These are phyloP conservation scores for Botrytis deweyae DNA, from an alignment of 2,329 filamentous ascomycete species.

Conservation along the genomic window DNA sequence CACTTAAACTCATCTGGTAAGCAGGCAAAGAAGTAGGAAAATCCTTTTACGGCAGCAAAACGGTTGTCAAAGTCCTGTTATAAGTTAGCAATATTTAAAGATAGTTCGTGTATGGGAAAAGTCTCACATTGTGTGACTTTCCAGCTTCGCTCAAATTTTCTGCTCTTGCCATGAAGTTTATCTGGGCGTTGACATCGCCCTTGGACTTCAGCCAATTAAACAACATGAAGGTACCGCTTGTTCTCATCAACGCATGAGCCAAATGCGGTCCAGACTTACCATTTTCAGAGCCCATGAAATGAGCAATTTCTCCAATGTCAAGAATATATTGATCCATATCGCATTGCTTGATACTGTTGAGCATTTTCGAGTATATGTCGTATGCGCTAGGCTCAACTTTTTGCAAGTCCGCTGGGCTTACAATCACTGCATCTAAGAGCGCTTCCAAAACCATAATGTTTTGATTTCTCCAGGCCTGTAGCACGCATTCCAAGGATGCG, in stretches of 20 bases:
- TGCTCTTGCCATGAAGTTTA: slow-evolving; percentile 47
- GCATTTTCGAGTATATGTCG: slow-evolving; percentile 9
- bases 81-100: slow-evolving; percentile 17
- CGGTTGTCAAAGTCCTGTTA: slow-evolving; percentile 63
- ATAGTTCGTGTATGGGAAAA: not conserved
- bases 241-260: slow-evolving; percentile 50
- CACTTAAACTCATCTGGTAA: slow-evolving; percentile 23
- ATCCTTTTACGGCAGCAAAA: slow-evolving; percentile 56
- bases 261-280: slow-evolving; percentile 39
- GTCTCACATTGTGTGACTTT: slow-evolving; percentile 48
- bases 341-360: slow-evolving; percentile 6
- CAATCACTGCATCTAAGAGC: not conserved
- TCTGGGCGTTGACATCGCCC: slow-evolving; percentile 18
- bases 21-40: slow-evolving; percentile 50
- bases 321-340: slow-evolving; percentile 16
- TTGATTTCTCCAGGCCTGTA: slow-evolving; percentile 21
- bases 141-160: slow-evolving; percentile 50
- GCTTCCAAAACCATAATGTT: not conserved
- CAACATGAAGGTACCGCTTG: slow-evolving; percentile 43
- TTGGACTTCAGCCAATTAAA: slow-evolving; percentile 11
- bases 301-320: slow-evolving; percentile 12
- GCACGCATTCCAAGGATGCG: slow-evolving; percentile 24
- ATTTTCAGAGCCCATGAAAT: slow-evolving; percentile 6
- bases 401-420: not conserved
- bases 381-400: not conserved